Percentiles rank a stretch among this genome's conserved stretches.
phyloP scores from a whole-genome alignment of 306 rosid species.

The Echinosophora koreensis region DNA sequence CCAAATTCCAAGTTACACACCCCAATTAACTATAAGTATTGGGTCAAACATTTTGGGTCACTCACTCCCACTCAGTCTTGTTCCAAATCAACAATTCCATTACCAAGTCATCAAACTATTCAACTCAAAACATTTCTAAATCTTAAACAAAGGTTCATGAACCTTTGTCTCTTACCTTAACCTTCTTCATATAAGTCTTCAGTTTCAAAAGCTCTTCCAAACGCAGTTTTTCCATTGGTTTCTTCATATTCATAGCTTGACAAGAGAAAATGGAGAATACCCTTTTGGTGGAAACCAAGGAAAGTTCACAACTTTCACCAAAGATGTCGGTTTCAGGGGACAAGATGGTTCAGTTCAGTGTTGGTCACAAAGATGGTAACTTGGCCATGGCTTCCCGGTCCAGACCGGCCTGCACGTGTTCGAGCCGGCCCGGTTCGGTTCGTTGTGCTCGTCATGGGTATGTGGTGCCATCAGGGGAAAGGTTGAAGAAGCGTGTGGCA shows the following conservation, averaged over 20 bases:
- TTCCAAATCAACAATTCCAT: conserved; percentile 5
- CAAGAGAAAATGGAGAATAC: conserved; percentile 48
- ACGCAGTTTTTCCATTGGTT: background rate
- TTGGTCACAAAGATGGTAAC: conserved; percentile 42
- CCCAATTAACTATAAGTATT: background rate
- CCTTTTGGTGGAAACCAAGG: conserved; percentile 32
- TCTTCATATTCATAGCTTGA: conserved; percentile 2
- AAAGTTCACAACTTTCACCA: conserved; percentile 35
- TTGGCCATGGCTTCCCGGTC: conserved; percentile 47
- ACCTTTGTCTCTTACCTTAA: background rate
- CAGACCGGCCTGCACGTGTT: conserved; percentile 61
- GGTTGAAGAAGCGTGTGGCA: conserved; percentile 54
- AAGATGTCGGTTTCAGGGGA: conserved; percentile 30
- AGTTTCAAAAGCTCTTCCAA: background rate
- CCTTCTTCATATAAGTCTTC: conserved; percentile 13
- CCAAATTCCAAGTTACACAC: conserved; percentile 32
- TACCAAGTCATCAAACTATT: conserved; percentile 42
- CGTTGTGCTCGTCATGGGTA: conserved; percentile 66
- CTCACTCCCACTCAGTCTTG: conserved; percentile 2
- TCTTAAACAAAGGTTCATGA: conserved; percentile 3
- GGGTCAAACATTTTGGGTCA: conserved; percentile 46
- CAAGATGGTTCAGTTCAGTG: conserved; percentile 8
- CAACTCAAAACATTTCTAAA: conserved; percentile 34
- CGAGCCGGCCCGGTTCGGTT: conserved; percentile 59
- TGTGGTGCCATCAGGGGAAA: conserved; percentile 55